Percentiles rank a stretch among this genome's conserved stretches.
These are phyloP conservation scores for Balakata baccata DNA, from an alignment of 345 rosid species.

Conservation along the genomic window DNA sequence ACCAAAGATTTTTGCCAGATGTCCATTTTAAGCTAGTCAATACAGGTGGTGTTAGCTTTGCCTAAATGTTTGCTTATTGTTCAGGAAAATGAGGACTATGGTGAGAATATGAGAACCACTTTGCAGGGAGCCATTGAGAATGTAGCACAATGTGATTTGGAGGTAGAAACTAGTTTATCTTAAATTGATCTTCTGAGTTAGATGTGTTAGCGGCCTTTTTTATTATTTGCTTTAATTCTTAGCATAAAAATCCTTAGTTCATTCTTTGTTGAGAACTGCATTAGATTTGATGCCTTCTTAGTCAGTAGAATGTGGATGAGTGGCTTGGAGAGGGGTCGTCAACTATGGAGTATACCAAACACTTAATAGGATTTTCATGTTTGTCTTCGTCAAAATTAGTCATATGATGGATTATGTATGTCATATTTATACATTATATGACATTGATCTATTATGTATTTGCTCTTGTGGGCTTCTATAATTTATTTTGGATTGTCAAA, in stretches of 20 bases:
- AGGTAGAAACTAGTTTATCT: conserved; percentile 29
- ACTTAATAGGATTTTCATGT: neutral
- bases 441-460: neutral
- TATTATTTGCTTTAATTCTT: neutral
- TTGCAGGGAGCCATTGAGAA: conserved; percentile 19
- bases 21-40: conserved; percentile 11
- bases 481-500: neutral
- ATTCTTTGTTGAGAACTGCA: neutral
- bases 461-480: neutral
- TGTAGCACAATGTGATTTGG: conserved; percentile 25
- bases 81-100: conserved; percentile 24
- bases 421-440: neutral
- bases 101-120: conserved; percentile 18
- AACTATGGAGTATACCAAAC: neutral
- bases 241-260: neutral
- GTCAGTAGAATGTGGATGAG: neutral
- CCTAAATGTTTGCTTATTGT: conserved; percentile 16
- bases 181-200: neutral
- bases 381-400: neutral
- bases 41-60: conserved; percentile 11
- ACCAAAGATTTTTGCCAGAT: neutral
- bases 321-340: neutral
- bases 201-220: neutral
- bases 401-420: too few relatives aligned
- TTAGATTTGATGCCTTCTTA: neutral